phyloP scores from a whole-genome alignment of 441 rosid genomes.

The Adansonia madagascariensis region DNA sequence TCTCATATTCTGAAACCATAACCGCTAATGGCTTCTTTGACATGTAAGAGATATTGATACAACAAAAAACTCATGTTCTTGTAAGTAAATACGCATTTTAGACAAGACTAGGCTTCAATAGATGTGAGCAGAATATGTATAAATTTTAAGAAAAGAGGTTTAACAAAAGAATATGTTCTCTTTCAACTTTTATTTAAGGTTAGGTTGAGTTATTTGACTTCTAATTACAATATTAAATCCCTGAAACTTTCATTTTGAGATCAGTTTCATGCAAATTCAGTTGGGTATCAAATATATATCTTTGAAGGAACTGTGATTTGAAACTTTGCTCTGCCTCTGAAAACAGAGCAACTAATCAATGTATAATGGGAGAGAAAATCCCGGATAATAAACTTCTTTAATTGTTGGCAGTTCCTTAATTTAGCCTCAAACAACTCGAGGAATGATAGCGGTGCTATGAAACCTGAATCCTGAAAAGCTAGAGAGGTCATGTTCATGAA shows the following conservation, averaged over 20 bases:
- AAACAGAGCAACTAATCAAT: background rate
- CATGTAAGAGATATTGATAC: background rate
- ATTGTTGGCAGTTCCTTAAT: background rate
- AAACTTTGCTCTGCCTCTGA: background rate
- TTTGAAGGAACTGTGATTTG: background rate
- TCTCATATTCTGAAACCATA: background rate
- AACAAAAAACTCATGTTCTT: no score
- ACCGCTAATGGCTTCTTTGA: background rate
- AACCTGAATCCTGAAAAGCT: background rate
- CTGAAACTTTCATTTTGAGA: background rate
- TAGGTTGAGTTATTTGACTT: background rate
- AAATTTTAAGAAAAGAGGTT: no score
- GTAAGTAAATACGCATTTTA: background rate
- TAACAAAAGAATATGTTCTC: background rate
- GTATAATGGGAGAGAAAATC: background rate
- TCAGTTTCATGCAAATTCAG: background rate
- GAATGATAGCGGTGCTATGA: background rate
- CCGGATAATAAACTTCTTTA: background rate
- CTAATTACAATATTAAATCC: background rate
- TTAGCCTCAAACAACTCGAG: background rate
- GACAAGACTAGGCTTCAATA: background rate
- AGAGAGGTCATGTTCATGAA: background rate
- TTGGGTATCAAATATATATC: background rate
- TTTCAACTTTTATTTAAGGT: background rate
- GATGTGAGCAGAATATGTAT: background rate